Evolutionary conservation across 768 basidiomycete genomes (phyloP).

Genomic region (Neoboletus brunneissimus): DNA sequence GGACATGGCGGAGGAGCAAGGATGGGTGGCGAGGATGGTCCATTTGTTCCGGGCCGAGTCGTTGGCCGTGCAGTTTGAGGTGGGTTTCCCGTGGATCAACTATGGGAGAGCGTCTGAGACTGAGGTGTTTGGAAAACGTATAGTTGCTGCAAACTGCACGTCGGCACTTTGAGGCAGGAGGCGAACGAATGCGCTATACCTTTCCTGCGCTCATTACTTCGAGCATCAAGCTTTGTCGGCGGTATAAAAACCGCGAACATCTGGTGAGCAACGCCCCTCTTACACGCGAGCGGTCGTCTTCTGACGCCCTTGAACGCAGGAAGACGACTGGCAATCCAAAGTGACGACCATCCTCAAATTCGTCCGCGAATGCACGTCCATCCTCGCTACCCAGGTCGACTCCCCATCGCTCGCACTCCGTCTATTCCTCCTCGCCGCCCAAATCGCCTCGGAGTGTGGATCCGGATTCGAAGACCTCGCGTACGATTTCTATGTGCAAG

Average conservation of each 20-base stretch:
- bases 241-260: constrained; percentile 83
- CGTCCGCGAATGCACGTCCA: constrained; percentile 87
- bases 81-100: constrained; percentile 30
- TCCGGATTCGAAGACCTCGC: constrained; percentile 94
- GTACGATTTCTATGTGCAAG: constrained; percentile 97
- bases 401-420: constrained; percentile 90
- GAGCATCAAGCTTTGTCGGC: constrained; percentile 86
- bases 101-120: neutral
- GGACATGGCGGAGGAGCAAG: constrained; percentile 97
- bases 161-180: constrained; percentile 85
- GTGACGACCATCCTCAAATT: constrained; percentile 91
- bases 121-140: neutral
- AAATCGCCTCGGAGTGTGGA: constrained; percentile 91
- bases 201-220: constrained; percentile 96
- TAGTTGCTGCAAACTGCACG: constrained; percentile 91
- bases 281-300: neutral
- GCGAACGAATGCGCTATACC: constrained; percentile 94
- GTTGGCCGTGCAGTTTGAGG: constrained; percentile 87
- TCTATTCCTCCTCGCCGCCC: constrained; percentile 92
- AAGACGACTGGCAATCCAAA: constrained; percentile 82
- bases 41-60: constrained; percentile 91
- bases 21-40: constrained; percentile 98
- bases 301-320: constrained; percentile 42
- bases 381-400: constrained; percentile 91
- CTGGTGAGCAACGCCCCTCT: constrained; percentile 40